Evolutionary conservation across 495 filamentous ascomycete species (phyloP).

Genomic region (Penicillium salamii): DNA sequence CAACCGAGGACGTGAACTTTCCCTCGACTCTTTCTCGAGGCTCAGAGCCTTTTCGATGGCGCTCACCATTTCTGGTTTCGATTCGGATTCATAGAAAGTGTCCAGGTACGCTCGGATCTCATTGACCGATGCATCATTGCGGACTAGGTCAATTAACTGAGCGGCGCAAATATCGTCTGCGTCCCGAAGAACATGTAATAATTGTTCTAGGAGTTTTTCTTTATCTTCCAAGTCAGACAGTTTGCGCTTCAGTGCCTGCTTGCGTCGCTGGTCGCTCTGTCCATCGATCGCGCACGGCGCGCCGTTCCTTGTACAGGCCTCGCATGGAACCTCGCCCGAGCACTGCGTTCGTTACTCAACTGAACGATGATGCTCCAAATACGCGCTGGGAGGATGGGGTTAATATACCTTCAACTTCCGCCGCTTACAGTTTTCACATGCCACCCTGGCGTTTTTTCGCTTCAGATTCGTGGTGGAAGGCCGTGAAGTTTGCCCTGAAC

Average conservation of each 20-base stretch:
- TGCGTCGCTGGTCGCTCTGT: slow-evolving; percentile 33
- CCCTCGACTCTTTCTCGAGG: background rate
- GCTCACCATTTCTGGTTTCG: slow-evolving; percentile 20
- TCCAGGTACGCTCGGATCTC: slow-evolving; percentile 32
- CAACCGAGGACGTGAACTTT: background rate
- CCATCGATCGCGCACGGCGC: slow-evolving; percentile 31
- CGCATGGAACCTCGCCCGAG: slow-evolving; percentile 19
- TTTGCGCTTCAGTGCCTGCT: slow-evolving; percentile 33
- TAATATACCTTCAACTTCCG: slow-evolving; percentile 2
- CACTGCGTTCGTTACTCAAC: background rate
- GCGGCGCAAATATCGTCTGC: slow-evolving; percentile 14
- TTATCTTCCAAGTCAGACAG: slow-evolving; percentile 32
- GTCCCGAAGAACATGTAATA: slow-evolving; percentile 29
- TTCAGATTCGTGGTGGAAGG: too few relatives aligned
- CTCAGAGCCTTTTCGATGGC: background rate
- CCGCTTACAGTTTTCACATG: background rate
- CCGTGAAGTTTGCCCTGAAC: too few relatives aligned
- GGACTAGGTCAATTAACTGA: slow-evolving; percentile 32
- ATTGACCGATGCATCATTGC: slow-evolving; percentile 30
- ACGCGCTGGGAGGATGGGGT: background rate
- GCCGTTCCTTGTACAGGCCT: slow-evolving; percentile 29
- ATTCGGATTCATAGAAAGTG: slow-evolving; percentile 25
- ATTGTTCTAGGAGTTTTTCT: slow-evolving; percentile 23
- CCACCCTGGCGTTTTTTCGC: background rate
- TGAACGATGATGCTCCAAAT: background rate